Evolutionary conservation across 2,329 filamentous ascomycete genomes (phyloP).

Genomic region (Fusarium nanum): DNA sequence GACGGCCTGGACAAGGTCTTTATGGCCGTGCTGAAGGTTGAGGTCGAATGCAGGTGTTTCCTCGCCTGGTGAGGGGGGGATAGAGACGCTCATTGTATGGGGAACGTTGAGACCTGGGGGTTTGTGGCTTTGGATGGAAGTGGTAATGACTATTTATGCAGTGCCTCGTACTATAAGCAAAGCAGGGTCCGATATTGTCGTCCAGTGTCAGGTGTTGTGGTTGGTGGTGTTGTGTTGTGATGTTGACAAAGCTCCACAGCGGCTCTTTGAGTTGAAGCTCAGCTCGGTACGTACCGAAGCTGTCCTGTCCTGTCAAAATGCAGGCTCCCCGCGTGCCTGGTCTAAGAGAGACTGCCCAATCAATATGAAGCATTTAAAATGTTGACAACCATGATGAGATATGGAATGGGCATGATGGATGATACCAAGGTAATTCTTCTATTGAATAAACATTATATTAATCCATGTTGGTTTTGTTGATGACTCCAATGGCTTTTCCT

Average conservation of each 20-base stretch:
- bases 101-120: background rate
- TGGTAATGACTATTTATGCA: background rate
- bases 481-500: background rate
- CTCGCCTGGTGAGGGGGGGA: conserved; percentile 54
- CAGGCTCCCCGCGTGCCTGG: conserved; percentile 28
- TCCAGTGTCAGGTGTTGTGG: conserved; percentile 3
- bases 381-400: background rate
- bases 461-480: too few relatives aligned
- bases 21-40: conserved; percentile 79
- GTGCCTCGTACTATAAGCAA: background rate
- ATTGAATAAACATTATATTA: background rate
- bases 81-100: conserved; percentile 47
- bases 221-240: conserved; percentile 40
- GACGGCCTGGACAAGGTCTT: conserved; percentile 84
- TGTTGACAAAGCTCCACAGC: conserved; percentile 41
- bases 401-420: background rate
- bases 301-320: conserved; percentile 25
- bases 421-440: too few relatives aligned
- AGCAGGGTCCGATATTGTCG: conserved; percentile 18
- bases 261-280: conserved; percentile 33
- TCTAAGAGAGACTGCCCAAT: conserved; percentile 10
- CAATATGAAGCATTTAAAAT: background rate
- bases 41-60: conserved; percentile 64
- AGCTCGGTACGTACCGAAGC: conserved; percentile 34
- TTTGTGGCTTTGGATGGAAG: rapidly evolving